phyloP scores from a whole-genome alignment of 2,329 filamentous ascomycete genomes.

The Fusarium robinianum region DNA sequence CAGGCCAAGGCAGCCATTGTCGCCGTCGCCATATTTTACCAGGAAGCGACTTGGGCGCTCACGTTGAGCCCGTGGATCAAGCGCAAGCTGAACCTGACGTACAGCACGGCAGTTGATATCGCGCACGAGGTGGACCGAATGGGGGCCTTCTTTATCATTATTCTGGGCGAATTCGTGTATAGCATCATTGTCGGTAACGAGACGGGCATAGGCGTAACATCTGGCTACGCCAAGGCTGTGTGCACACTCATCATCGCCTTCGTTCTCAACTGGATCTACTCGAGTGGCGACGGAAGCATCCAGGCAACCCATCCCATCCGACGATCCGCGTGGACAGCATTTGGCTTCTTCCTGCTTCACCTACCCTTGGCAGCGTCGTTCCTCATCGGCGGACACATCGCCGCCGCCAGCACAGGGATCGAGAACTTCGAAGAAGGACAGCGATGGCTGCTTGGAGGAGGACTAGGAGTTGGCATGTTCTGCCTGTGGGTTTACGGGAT shows the following conservation, averaged over 20 bases:
- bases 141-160: conserved; percentile 57
- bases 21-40: conserved; percentile 47
- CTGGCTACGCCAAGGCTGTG: conserved; percentile 49
- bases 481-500: conserved; percentile 50
- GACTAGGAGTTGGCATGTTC: conserved; percentile 50
- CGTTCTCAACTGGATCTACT: conserved; percentile 55
- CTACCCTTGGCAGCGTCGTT: conserved; percentile 51
- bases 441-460: conserved; percentile 53
- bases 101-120: conserved; percentile 54
- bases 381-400: conserved; percentile 53
- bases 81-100: conserved; percentile 46
- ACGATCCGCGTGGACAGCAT: conserved; percentile 50
- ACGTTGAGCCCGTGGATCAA: conserved; percentile 52
- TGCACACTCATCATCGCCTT: conserved; percentile 55
- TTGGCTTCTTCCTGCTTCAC: conserved; percentile 51
- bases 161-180: conserved; percentile 56
- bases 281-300: conserved; percentile 52
- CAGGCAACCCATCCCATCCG: conserved; percentile 50
- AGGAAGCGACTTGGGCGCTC: conserved; percentile 50
- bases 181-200: conserved; percentile 53
- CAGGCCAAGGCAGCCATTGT: conserved; percentile 49
- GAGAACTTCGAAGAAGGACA: conserved; percentile 48
- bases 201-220: conserved; percentile 50
- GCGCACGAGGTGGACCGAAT: conserved; percentile 55
- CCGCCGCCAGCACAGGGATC: conserved; percentile 46